Conservation (phyloP, 1,139 yeast species). For the Yamadazyma oceani region DNA sequence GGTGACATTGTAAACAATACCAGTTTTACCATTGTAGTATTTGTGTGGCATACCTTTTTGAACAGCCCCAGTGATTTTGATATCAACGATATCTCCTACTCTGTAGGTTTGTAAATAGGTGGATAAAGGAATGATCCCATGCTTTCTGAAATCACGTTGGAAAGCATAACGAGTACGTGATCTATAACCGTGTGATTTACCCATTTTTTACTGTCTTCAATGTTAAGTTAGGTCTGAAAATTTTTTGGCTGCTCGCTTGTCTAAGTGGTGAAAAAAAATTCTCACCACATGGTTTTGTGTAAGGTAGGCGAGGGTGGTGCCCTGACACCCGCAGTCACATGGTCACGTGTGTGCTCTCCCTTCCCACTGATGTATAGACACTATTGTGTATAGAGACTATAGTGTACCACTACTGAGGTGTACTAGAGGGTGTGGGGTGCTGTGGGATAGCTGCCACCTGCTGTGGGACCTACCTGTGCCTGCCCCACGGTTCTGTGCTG, state of each 20-base stretch:
- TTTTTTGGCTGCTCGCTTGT: background rate
- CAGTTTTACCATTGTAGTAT: slow-evolving; percentile 99
- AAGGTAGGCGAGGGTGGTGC: background rate
- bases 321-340: too few relatives aligned
- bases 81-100: slow-evolving; percentile 99
- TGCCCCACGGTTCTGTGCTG: too few relatives aligned
- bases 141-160: slow-evolving; percentile 99
- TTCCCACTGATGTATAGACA: too few relatives aligned
- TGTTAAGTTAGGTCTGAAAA: background rate
- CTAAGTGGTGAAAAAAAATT: background rate
- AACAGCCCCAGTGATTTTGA: slow-evolving; percentile 98
- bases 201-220: slow-evolving; percentile 9
- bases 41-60: slow-evolving; percentile 99
- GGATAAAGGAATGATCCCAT: slow-evolving; percentile 92
- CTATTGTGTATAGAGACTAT: too few relatives aligned
- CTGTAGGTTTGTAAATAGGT: slow-evolving; percentile 97
- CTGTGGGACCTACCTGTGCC: too few relatives aligned
- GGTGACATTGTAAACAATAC: slow-evolving; percentile 98
- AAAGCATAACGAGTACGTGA: slow-evolving; percentile 99
- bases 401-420: too few relatives aligned
- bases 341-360: too few relatives aligned
- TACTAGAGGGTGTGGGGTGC: too few relatives aligned
- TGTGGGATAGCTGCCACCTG: too few relatives aligned
- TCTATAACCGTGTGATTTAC: slow-evolving; percentile 88
- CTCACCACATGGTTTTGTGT: background rate